A percentile compares a stretch with the other conserved stretches of the same genome.
These are phyloP conservation scores for Pueraria montana DNA, from an alignment of 306 rosid genomes.

Conservation along the genomic window DNA sequence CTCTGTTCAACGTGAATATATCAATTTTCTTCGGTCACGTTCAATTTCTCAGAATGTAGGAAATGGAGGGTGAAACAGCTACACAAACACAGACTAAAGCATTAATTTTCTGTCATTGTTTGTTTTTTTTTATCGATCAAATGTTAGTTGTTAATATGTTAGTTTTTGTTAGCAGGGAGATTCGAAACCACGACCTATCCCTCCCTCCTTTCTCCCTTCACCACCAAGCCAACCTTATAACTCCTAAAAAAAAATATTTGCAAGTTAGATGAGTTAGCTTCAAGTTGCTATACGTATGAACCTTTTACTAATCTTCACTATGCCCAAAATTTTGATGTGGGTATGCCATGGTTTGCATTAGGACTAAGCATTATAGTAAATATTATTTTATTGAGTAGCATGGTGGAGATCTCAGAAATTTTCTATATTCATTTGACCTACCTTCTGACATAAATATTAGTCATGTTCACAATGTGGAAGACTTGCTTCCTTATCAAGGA, in stretches of 20 bases:
- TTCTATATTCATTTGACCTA: background rate
- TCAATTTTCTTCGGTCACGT: background rate
- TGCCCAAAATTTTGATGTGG: background rate
- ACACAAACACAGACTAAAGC: background rate
- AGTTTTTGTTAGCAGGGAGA: no score
- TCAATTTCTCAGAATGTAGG: background rate
- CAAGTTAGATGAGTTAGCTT: constrained; percentile 15
- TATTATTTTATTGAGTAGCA: background rate
- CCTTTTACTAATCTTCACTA: constrained; percentile 8
- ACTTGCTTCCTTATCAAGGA: constrained; percentile 10
- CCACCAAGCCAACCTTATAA: no score
- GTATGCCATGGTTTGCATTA: constrained; percentile 8
- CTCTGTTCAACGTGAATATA: background rate
- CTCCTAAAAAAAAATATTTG: no score
- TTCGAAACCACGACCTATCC: no score
- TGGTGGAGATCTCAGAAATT: background rate
- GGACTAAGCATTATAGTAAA: background rate
- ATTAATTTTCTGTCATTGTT: background rate
- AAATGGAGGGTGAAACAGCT: background rate
- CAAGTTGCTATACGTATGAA: background rate
- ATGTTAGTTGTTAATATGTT: no score
- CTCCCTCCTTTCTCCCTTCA: no score
- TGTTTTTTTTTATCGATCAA: no score
- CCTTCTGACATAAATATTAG: background rate
- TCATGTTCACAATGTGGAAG: background rate